Evolutionary conservation across 78 protist genomes (phyloP).

Genomic region (Dictyostelium capitatum): DNA sequence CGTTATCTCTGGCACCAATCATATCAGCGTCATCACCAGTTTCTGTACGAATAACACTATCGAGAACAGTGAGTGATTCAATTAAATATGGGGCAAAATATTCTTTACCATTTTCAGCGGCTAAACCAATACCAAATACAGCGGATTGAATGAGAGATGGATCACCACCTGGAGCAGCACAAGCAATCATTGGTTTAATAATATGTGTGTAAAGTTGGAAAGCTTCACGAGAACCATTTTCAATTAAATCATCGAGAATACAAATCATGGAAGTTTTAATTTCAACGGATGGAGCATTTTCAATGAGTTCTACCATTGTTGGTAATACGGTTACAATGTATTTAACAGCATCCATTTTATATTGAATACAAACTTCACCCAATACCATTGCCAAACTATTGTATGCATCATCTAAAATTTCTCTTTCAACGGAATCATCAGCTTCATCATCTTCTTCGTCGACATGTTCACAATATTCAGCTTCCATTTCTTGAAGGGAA

Average conservation of each 20-base stretch:
- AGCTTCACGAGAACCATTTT: constrained; percentile 68
- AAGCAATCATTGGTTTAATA: not conserved
- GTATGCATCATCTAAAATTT: constrained; percentile 49
- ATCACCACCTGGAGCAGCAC: not conserved
- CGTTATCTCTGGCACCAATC: constrained; percentile 80
- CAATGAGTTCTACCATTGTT: not conserved
- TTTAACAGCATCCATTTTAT: constrained; percentile 12
- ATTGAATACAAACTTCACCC: constrained; percentile 41
- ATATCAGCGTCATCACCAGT: not conserved
- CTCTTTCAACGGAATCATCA: not conserved
- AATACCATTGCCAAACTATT: constrained; percentile 12
- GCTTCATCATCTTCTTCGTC: constrained; percentile 74
- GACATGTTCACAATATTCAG: not conserved
- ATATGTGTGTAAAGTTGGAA: constrained; percentile 49
- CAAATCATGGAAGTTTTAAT: constrained; percentile 88
- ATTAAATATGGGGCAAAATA: constrained; percentile 22
- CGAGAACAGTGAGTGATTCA: constrained; percentile 34
- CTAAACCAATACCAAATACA: constrained; percentile 89
- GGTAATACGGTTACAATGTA: not conserved
- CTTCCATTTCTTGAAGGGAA: not conserved
- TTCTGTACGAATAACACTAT: not conserved
- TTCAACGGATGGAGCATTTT: not conserved
- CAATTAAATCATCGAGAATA: constrained; percentile 90
- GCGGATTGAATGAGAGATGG: constrained; percentile 89
- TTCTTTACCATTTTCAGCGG: constrained; percentile 85